These are phyloP conservation scores for Dactylellina haptotyla DNA, from an alignment of 2,329 filamentous ascomycete species.

Conservation along the genomic window DNA sequence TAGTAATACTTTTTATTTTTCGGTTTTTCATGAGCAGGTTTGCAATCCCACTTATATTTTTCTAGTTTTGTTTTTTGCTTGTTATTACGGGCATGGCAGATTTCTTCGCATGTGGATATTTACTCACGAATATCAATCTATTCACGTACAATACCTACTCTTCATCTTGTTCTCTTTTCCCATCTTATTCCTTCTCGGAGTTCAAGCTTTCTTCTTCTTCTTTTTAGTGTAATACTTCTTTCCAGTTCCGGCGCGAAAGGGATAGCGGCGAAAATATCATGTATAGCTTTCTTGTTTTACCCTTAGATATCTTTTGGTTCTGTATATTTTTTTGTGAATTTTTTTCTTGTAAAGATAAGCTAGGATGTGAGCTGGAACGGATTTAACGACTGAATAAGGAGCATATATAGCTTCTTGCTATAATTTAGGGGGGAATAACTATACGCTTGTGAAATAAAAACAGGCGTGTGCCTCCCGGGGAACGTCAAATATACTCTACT, in stretches of 20 bases:
- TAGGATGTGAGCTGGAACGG: background rate
- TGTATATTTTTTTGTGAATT: conserved; percentile 5
- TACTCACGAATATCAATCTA: background rate
- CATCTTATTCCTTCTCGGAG: conserved; percentile 2
- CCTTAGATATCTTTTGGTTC: background rate
- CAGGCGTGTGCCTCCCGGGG: background rate
- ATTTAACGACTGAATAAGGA: too few species aligned
- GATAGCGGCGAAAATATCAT: conserved; percentile 23
- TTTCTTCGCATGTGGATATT: conserved; percentile 1
- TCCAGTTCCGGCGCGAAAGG: conserved; percentile 23
- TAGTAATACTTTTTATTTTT: too few species aligned
- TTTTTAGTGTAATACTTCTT: background rate
- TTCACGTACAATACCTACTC: conserved; percentile 25
- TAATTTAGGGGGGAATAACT: too few species aligned
- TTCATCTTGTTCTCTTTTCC: background rate
- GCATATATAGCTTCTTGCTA: background rate
- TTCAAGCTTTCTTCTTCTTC: conserved; percentile 4
- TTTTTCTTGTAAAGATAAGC: conserved; percentile 10
- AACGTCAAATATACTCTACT: conserved; percentile 43
- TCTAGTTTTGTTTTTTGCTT: too few species aligned
- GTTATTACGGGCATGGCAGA: too few species aligned
- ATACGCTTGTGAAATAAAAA: background rate
- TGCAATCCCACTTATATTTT: too few species aligned
- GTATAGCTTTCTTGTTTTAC: conserved; percentile 19
- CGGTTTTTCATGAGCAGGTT: too few species aligned